Evolutionary conservation across 148 eudicot genomes (phyloP), one percentile per base, ranked within the genome.

Genomic region (Vaccinium macrocarpon): DNA sequence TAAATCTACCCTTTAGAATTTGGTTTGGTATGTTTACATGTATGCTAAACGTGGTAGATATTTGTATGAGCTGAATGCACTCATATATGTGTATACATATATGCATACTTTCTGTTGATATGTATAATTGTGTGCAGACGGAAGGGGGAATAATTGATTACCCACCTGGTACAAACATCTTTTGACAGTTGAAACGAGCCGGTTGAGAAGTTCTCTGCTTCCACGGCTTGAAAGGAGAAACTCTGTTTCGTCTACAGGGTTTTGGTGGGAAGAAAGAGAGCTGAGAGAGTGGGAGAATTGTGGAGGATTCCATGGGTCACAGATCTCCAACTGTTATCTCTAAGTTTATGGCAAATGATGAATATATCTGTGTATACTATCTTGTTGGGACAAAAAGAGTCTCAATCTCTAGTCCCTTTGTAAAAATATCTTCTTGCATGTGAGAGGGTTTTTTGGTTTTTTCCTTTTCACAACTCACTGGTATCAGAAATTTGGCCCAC

Each of bases 131-230:
- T 73, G 27, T 77, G 61, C 29, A 83, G 51, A 49, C 9, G 29
- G 48, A 5, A 19, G 32, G 79, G 75, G 66, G 74, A 76, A 52
- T 72, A 81, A 72, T 38, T 15, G 53, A 77, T 53, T 42, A 90
- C 92, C 76, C 86, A 96, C 99, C 99, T 14, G 98, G 97, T 59
- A 96, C 99, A 88, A 84, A 93, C 99, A 96, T 96, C 93, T 96
- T 96, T 86, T 88, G 87, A 82, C 99, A 96, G 56, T 82, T 89
- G 73, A 91, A 19, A 71, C 52, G 91, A 77, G 91, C 81, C n/a
- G 84, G 72, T 61, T 75, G 80, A 53, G 85, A 84, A 68, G 80
- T 84, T 81, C 85, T 91, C 52, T 73, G 86, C 79, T 86, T 88
- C 90, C 92, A 88, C 81, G 86, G 92, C 48, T 50, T 87, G 29